phyloP scores from a whole-genome alignment of 2,329 filamentous ascomycete species.

The Calonectria hongkongensis region DNA sequence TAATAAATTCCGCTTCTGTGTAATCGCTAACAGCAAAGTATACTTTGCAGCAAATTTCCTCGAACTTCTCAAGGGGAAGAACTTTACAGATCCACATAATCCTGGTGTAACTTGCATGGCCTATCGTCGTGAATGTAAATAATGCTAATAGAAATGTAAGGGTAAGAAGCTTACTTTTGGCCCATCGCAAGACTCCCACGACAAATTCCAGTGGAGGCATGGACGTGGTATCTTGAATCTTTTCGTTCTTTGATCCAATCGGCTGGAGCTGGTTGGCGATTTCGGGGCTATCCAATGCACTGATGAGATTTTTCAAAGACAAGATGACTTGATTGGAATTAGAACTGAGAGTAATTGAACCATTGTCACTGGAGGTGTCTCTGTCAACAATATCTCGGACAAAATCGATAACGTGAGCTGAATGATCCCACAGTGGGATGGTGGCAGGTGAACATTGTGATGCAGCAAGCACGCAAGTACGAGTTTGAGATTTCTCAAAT shows the following conservation, averaged over 20 bases:
- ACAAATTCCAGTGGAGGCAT: slow-evolving; percentile 57
- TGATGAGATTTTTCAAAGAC: slow-evolving; percentile 38
- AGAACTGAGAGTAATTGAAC: not conserved
- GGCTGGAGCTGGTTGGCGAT: not conserved
- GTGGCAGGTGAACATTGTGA: no score
- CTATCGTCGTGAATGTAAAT: slow-evolving; percentile 38
- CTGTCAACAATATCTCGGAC: slow-evolving; percentile 52
- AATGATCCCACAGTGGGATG: slow-evolving; percentile 56
- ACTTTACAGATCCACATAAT: slow-evolving; percentile 58
- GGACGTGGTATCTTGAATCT: not conserved
- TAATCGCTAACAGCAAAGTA: slow-evolving; percentile 61
- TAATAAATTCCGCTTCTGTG: slow-evolving; percentile 57
- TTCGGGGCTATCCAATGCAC: slow-evolving; percentile 24
- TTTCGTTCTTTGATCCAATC: not conserved
- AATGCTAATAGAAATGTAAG: not conserved
- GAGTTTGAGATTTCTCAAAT: not conserved
- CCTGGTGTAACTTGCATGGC: slow-evolving; percentile 50
- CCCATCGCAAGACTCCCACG: slow-evolving; percentile 57
- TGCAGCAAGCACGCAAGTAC: not conserved
- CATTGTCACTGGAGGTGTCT: not conserved
- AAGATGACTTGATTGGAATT: slow-evolving; percentile 25
- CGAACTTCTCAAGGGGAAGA: slow-evolving; percentile 57
- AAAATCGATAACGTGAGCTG: slow-evolving; percentile 58
- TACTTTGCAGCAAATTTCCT: slow-evolving; percentile 58
- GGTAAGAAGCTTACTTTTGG: slow-evolving; percentile 51